Percentiles rank a stretch among this genome's conserved stretches.
phyloP scores from a whole-genome alignment of 2,329 filamentous ascomycete genomes.

The Aureobasidium sp. region DNA sequence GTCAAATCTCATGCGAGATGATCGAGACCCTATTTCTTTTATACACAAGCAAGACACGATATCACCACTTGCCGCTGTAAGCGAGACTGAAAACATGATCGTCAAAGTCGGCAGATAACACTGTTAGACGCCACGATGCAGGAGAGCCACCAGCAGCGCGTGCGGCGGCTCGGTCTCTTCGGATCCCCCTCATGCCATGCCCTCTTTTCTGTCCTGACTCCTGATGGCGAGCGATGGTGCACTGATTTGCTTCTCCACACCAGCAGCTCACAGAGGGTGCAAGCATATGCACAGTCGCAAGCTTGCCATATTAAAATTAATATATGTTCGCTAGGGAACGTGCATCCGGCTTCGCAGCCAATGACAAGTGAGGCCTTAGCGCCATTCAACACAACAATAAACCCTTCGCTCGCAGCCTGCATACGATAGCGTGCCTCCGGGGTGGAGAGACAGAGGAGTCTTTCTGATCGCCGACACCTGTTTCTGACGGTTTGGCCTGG shows the following conservation, averaged over 20 bases:
- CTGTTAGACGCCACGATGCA: not conserved
- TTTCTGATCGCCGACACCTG: not conserved
- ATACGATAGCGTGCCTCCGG: conserved; percentile 6
- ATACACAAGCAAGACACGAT: not conserved
- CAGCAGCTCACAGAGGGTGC: not conserved
- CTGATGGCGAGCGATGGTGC: not conserved
- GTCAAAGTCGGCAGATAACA: not conserved
- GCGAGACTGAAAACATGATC: not conserved
- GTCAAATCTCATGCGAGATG: not conserved
- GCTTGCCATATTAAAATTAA: not conserved
- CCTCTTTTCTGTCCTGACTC: not conserved
- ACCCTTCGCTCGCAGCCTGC: not conserved
- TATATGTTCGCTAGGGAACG: conserved; percentile 4
- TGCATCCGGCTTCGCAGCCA: conserved; percentile 1
- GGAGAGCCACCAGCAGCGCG: not conserved
- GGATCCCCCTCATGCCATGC: not conserved
- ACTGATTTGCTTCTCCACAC: not conserved
- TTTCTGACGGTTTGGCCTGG: not conserved
- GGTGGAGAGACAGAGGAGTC: not conserved
- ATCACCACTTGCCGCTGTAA: not conserved
- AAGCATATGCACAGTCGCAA: not conserved
- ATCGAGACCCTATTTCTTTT: not conserved
- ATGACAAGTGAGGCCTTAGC: conserved; percentile 8
- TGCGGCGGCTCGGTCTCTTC: not conserved
- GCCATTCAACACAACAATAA: not conserved